Evolutionary conservation across 352 stramenopile genomes (phyloP), one percentile per base, ranked within the genome.

Genomic region (Globisporangium abappressorium): DNA sequence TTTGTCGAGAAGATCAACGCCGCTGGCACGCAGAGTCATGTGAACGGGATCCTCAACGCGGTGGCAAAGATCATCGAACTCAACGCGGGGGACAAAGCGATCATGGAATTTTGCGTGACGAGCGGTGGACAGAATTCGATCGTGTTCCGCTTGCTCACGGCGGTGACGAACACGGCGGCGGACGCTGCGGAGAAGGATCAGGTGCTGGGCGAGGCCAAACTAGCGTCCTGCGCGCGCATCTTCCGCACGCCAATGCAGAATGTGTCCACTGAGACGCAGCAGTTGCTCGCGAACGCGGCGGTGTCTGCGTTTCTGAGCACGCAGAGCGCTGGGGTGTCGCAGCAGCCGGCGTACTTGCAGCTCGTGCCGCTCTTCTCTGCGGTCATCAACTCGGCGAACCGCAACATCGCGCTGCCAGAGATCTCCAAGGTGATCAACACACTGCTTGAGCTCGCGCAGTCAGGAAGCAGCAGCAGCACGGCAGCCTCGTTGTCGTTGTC

Each of bases 51-150:
- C 12, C 73, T 94, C 5, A 74, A 89, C 28, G 88, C 88, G 1
- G 82, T 94, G 28, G 88, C 88, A 22, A 87, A 89, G 72, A 95
- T 93, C 36, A 78, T 95, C 20, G 84, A 91, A 66, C 80, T 90
- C 34, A 94, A 93, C 60, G 80, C 80, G 4, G 78, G 81, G 3
- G 82, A 91, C 46, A 80, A 78, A 34, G 78, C 77, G 57, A 92
- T 79, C 69, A 95, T 95, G 87, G 83, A 93, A 63, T 94, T 93
- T 64, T 94, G 85, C 34, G 82, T 90, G 8, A 71, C 80, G 22
- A 66, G 14, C 12, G 68, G 57, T 5, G 30, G 67, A 6, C 38
- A 63, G 46, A 53, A 63, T 30, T 74, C 84, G 38, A 85, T 92
- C 55, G 77, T 90, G n/a, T 85, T 94, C 58, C 78, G 74, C 12